Evolutionary conservation across 2,329 filamentous ascomycete species (phyloP), one percentile per base, ranked within the genome.

Genomic region (Fonsecaea nubica): DNA sequence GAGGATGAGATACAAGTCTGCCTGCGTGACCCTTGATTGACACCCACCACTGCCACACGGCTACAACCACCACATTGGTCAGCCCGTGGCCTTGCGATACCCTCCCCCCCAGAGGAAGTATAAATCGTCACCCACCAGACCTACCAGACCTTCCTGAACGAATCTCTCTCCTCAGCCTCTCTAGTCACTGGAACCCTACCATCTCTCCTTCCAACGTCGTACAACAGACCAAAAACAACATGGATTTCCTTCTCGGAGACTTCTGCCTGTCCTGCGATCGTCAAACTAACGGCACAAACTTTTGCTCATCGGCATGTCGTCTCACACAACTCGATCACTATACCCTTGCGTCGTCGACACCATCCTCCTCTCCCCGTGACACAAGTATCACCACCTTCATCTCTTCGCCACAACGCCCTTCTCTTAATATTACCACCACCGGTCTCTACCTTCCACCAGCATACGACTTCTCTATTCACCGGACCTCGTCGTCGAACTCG

Each of bases 191-290:
- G 42, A 60, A 42, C 9, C 58, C 32, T 60, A 58, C 56, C 42
- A 53, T 63, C 55, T 55, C 60, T 63, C 58, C 42, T 38, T 38
- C 42, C 10, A 61, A 15, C 45, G 56, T 66, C 42, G 56, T 52
- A 68, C 64, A 54, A 58, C 40, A 63, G 42, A 48, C 10, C 42
- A 48, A 36, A 18, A 48, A n/a, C 48, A 65, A 58, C 63, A 76
- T 97, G 93, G 92, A 72, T 65, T 69, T 69, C 65, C 55, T 69
- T 50, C 91, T 91, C 74, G 92, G 91, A 79, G 90, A 96, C 80
- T 97, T 92, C 86, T 97, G 93, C 85, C 88, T 97, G 74, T 89
- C 91, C 82, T 97, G 93, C 84, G 93, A 97, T 82, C 90, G 90
- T 81, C 92, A 96, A 81, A 93, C 91, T 67, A 87, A 91, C 71